Percentiles rank a stretch among this genome's conserved stretches.
Evolutionary conservation across 805 yeast genomes (phyloP).

Genomic region (Cyberlindnera galapagoensis): DNA sequence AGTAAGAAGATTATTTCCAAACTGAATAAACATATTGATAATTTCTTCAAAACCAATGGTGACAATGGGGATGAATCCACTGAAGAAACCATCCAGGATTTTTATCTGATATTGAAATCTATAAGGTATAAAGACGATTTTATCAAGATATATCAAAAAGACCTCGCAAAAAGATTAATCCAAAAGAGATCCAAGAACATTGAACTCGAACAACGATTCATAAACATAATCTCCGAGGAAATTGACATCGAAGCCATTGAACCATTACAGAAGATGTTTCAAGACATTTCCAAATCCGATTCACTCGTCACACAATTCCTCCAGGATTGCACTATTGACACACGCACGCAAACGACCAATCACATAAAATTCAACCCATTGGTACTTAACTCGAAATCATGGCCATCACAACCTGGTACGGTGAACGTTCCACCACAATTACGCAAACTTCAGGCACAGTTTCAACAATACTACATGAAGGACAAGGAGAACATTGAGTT

Average conservation of each 20-base stretch:
- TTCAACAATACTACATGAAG: constrained; percentile 11
- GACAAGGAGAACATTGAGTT: constrained; percentile 7
- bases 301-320: neutral
- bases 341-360: no score
- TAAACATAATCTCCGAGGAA: constrained; percentile 9
- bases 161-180: constrained; percentile 18
- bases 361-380: constrained; percentile 16
- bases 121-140: constrained; percentile 18
- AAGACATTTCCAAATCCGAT: constrained; percentile 12
- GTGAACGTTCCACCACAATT: constrained; percentile 10
- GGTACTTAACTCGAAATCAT: constrained; percentile 12
- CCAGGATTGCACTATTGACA: no score
- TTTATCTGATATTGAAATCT: constrained; percentile 17
- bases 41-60: constrained; percentile 9
- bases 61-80: constrained; percentile 4
- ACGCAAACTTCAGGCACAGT: constrained; percentile 2
- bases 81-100: constrained; percentile 7
- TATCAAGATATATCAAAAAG: constrained; percentile 14
- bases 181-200: constrained; percentile 6
- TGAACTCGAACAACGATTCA: constrained; percentile 8
- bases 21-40: constrained; percentile 16
- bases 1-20: constrained; percentile 9
- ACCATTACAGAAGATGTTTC: constrained; percentile 16
- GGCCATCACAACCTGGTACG: constrained; percentile 15
- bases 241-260: constrained; percentile 11